Evolutionary conservation across 1,139 yeast species (phyloP).

Genomic region (Magnusiomyces suaveolens): DNA sequence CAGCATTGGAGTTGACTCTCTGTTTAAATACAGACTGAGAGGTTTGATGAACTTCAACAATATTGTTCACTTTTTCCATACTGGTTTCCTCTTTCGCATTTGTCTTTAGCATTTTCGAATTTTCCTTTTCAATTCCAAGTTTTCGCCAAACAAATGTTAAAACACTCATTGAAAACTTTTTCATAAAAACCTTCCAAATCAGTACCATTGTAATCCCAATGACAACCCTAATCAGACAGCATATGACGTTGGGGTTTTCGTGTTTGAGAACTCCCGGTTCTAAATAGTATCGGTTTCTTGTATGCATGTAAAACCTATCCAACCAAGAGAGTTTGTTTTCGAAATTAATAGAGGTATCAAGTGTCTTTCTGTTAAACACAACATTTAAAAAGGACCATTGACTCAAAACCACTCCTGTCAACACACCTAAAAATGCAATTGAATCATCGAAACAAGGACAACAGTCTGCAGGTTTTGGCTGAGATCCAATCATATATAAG

Average conservation of each 20-base stretch:
- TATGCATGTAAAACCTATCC: neutral
- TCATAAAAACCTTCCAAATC: slow-evolving; percentile 45
- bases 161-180: slow-evolving; percentile 34
- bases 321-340: neutral
- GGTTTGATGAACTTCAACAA: slow-evolving; percentile 18
- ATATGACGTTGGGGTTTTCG: neutral
- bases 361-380: neutral
- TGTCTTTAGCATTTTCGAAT: slow-evolving; percentile 21
- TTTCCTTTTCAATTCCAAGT: slow-evolving; percentile 7
- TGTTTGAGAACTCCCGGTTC: neutral
- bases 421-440: slow-evolving; percentile 86
- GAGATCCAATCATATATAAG: slow-evolving; percentile 45
- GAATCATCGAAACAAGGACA: slow-evolving; percentile 97
- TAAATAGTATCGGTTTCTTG: neutral
- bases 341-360: neutral
- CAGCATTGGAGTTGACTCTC: neutral
- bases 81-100: neutral
- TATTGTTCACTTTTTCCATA: too few relatives aligned
- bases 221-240: slow-evolving; percentile 35
- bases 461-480: slow-evolving; percentile 81
- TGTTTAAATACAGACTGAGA: slow-evolving; percentile 34
- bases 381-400: slow-evolving; percentile 36
- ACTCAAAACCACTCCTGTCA: slow-evolving; percentile 60
- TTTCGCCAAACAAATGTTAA: slow-evolving; percentile 35
- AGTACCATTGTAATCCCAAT: slow-evolving; percentile 55